Conservation (phyloP, 2,329 filamentous ascomycete genomes). For the Claviceps sp. region DNA sequence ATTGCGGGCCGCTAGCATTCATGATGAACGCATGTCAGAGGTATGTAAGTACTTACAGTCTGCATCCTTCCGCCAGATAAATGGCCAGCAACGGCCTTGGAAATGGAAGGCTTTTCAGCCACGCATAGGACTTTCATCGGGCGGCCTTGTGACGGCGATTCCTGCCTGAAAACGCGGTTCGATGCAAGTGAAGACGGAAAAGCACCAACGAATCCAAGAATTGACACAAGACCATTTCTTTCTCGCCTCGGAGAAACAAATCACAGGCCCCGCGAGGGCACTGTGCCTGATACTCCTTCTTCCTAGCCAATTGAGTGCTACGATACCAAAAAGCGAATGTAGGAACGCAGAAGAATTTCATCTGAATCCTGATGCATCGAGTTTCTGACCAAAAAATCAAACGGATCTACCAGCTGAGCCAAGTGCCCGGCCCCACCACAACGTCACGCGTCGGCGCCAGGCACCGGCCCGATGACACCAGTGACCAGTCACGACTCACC, state of each 20-base stretch:
- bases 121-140: constrained; percentile 41
- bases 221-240: background rate
- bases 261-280: background rate
- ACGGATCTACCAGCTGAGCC: too few species aligned
- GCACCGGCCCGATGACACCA: too few species aligned
- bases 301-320: background rate
- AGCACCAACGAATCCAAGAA: background rate
- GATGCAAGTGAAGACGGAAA: background rate
- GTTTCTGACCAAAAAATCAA: too few species aligned
- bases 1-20: background rate
- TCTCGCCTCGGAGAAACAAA: background rate
- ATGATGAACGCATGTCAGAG: background rate
- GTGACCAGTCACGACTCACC: too few species aligned
- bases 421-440: background rate
- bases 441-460: too few species aligned
- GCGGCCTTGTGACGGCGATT: background rate
- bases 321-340: background rate
- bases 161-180: too few species aligned
- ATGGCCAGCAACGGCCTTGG: constrained; percentile 84
- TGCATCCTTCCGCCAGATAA: constrained; percentile 63
- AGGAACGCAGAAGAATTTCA: background rate
- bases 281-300: background rate
- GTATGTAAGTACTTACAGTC: constrained; percentile 44
- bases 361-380: too few species aligned
- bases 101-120: constrained; percentile 73